A percentile compares a stretch with the other conserved stretches of the same genome.
phyloP scores from a whole-genome alignment of 352 stramenopile genomes.

The Thalassiosira exigua region DNA sequence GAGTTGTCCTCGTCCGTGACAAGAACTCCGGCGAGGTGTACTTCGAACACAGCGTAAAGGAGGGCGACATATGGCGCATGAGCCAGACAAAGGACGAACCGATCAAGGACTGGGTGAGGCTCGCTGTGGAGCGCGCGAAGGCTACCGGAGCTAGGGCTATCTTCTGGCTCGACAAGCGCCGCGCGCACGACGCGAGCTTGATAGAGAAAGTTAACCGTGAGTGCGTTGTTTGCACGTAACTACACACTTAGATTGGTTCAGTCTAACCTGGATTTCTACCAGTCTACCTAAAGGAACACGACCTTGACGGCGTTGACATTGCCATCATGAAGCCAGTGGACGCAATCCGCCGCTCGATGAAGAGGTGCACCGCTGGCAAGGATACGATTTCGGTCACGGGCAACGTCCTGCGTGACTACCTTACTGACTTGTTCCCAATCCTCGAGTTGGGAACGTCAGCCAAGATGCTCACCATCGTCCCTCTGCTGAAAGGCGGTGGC shows the following conservation, averaged over 20 bases:
- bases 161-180: slow-evolving; percentile 87
- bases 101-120: slow-evolving; percentile 86
- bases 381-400: slow-evolving; percentile 88
- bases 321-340: slow-evolving; percentile 86
- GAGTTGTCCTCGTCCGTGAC: slow-evolving; percentile 73
- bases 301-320: slow-evolving; percentile 84
- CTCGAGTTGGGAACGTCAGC: slow-evolving; percentile 86
- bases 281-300: slow-evolving; percentile 84
- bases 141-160: slow-evolving; percentile 79
- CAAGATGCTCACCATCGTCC: slow-evolving; percentile 89
- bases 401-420: slow-evolving; percentile 88
- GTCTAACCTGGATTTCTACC: slow-evolving; percentile 6
- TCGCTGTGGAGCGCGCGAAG: slow-evolving; percentile 82
- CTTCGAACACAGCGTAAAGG: slow-evolving; percentile 82
- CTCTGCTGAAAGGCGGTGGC: slow-evolving; percentile 84
- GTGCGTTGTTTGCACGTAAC: no score
- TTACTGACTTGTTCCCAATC: slow-evolving; percentile 89
- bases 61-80: slow-evolving; percentile 87
- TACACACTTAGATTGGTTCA: no score
- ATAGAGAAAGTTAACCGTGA: slow-evolving; percentile 85
- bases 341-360: slow-evolving; percentile 81
- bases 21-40: slow-evolving; percentile 78
- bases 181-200: slow-evolving; percentile 82
- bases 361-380: slow-evolving; percentile 78
- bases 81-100: slow-evolving; percentile 87